Conservation (phyloP, 2,329 filamentous ascomycete genomes). For the Fusarium keratoplasticum region DNA sequence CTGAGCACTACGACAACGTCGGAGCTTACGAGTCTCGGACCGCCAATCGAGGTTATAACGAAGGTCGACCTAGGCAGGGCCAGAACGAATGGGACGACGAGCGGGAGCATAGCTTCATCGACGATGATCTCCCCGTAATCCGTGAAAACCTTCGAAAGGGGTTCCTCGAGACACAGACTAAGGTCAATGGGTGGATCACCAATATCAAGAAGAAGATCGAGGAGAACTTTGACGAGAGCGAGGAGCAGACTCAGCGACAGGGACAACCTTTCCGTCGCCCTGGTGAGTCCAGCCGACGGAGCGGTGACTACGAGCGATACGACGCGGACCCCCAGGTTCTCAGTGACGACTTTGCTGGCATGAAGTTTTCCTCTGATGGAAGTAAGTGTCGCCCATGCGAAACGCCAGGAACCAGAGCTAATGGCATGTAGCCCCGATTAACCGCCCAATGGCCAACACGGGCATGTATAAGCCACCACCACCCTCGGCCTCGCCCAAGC, state of each 20-base stretch:
- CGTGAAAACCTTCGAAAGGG: conserved; percentile 93
- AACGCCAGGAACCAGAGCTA: conserved; percentile 15
- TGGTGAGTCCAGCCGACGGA: conserved; percentile 74
- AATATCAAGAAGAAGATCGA: conserved; percentile 94
- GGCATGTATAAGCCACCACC: conserved; percentile 81
- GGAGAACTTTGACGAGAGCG: conserved; percentile 82
- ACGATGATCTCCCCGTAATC: conserved; percentile 95
- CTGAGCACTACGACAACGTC: conserved; percentile 84
- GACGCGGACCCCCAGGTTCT: conserved; percentile 94
- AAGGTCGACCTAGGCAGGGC: conserved; percentile 52
- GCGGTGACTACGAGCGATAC: conserved; percentile 90
- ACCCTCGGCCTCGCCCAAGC: conserved; percentile 63
- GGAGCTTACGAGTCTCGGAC: conserved; percentile 69
- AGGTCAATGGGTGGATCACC: conserved; percentile 92
- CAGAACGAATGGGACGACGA: conserved; percentile 62
- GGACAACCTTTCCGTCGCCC: conserved; percentile 60
- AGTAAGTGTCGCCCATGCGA: conserved; percentile 58
- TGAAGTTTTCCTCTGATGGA: conserved; percentile 71
- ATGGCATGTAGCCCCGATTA: conserved; percentile 50
- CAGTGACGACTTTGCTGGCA: conserved; percentile 86
- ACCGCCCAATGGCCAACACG: conserved; percentile 78
- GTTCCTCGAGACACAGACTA: conserved; percentile 92
- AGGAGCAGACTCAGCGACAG: conserved; percentile 53
- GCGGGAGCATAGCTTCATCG: conserved; percentile 89
- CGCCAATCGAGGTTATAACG: conserved; percentile 54